Base-by-base conservation (phyloP, 306 rosid species). In the Fagus sylvatica region DNA sequence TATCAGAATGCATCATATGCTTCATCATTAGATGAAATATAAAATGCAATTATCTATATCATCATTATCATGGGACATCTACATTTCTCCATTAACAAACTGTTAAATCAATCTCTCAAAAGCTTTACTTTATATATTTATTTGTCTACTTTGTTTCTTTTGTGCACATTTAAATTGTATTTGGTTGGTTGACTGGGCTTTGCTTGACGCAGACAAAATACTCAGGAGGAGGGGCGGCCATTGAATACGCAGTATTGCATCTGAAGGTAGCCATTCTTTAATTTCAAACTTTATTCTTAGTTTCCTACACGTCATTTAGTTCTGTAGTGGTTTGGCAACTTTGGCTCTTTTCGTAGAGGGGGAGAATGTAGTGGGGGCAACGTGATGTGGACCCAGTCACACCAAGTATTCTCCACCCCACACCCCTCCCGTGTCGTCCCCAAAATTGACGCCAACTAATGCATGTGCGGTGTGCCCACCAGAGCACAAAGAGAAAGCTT, bases 141-240 rank as follows among this genome's bases (percentile, higher is more conserved):
- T 33, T 69, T 66, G 9, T 67, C 43, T 30, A 17, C 61, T 56
- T 15, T 57, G 69, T 19, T 53, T 17, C 32, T 70, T 17, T 11
- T 2, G 1, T 3, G 54, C 6, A 5, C 2, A 34, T 66, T 68
- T 57, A 65, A 67, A 71, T 62, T 71, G 53, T 60, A 53, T 77
- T 60, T 34, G 13, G 43, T 65, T 57, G 56, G 74, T 79, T 83
- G 81, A 81, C 76, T 16, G 7, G n/a, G 34, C 73, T 22, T 69
- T 53, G 53, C 57, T 55, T 30, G 28, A 1, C 79, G 87, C 90
- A 95, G 99, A 89, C 77, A 34, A 95, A 87, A 79, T 83, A 89
- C 78, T 78, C 97, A 4, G 99, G 99, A 84, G 84, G 85, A 28
- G 99, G 99, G 80, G 99, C 99, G 2, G 99, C 99, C 80, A 87